Base-by-base conservation (phyloP, 768 basidiomycete genomes). In the Kockovaella imperatae region DNA sequence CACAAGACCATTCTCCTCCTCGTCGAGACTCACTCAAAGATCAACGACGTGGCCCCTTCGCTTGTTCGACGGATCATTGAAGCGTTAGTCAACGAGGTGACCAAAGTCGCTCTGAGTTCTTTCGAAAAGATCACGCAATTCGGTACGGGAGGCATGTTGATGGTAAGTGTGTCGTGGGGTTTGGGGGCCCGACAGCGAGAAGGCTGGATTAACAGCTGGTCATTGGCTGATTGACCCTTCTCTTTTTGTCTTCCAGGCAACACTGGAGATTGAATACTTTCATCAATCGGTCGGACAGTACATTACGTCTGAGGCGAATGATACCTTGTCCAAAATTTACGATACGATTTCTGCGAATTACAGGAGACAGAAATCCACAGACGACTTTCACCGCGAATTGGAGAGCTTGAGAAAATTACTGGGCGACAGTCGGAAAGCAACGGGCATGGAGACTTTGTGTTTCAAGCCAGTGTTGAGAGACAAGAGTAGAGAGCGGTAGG, bases 71-170 rank as follows among this genome's bases (percentile, higher is more conserved):
- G 91, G n/a, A 82, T 82, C 23, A 74, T 97, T 36, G 80, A 81
- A 50, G 76, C 82, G 15, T 77, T 96, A 14, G 83, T 91, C 13
- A 83, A 87, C 52, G 83, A 85, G 50, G 74, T 93, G 15, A 84
- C 89, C 13, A 77, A 80, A 7, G 87, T 90, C 60, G 84, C 90
- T 0, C 75, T 96, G 46, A 77, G 76, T 13, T 86, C 83, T 70
- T 91, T 99, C 78, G 79, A 79, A 58, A 83, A 90, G 71, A 82
- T 97, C 34, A 84, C 83, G 62, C 79, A 83, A 41, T 96, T 95
- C 64, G 90, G 91, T 15, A 95, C 96, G 83, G 95, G 95, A 25
- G 95, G 95, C 7, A 97, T 97, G 95, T 77, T 99, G 35, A 81
- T 87, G 40, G 91, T 95, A 68, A 50, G 84, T 76, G 23, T 18